Evolutionary conservation across 2,329 filamentous ascomycete genomes (phyloP), one percentile per base, ranked within the genome.

Genomic region (Talaromyces sp.): DNA sequence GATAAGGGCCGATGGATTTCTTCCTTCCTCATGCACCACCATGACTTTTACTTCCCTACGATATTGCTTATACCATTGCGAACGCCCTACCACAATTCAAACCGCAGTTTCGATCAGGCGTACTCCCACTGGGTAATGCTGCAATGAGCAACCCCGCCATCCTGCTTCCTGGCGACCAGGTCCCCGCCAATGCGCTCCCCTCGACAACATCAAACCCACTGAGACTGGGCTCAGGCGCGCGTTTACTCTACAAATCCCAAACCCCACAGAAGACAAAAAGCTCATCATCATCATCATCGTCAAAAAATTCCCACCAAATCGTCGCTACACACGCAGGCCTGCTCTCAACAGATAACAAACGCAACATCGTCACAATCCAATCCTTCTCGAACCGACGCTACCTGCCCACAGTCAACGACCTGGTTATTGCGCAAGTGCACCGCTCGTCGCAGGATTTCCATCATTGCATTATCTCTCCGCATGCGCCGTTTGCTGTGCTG

Each of bases 361-460:
- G 76, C 59, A 79, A 77, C 61, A 69, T 71, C 6, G 71, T 70
- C 19, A 70, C 70, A 11, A 67, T 78, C 28, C 70, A 74, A 42
- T 68, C 73, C 28, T 72, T 76, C 59, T 67, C 75, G 8, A 71
- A 74, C 61, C 71, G 71, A 57, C 71, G 95, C 85, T 99, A 98
- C 72, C 81, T 86, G 39, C 92, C 95, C 13, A 83, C 86, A 19
- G 80, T 84, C n/a, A 88, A 89, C 71, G 95, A 99, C 75, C 85
- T 96, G 55, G 88, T 98, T 66, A 91, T 99, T 71, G 93, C 91
- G 62, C 92, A 91, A 66, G 83, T 98, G 68, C 86, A 90, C 70
- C 90, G 88, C 73, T 88, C 87, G 60, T 84, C 87, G 57, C 81
- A 83, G 61, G 95, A 98, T 68, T 84, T 85, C 72, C 97, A 91